Percentiles rank a stretch among this genome's conserved stretches.
phyloP scores from a whole-genome alignment of 1,139 yeast species.

The Chernovozyma sophiae-reginae region DNA sequence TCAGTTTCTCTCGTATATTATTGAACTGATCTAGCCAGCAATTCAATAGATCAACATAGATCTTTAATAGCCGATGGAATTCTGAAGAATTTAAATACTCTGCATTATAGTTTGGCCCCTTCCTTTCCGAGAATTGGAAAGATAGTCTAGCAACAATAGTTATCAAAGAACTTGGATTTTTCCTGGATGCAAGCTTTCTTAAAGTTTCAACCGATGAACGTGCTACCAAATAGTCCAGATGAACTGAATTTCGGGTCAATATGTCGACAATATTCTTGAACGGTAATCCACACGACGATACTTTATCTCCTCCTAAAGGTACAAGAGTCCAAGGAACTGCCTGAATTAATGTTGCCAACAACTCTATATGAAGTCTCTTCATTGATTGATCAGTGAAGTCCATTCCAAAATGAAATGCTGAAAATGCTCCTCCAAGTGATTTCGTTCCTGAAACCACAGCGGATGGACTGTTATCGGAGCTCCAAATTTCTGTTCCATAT shows the following conservation, averaged over 20 bases:
- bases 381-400: conserved; percentile 34
- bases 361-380: conserved; percentile 45
- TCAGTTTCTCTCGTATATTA: conserved; percentile 20
- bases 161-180: conserved; percentile 68
- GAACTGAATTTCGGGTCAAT: conserved; percentile 71
- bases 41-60: conserved; percentile 73
- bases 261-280: conserved; percentile 68
- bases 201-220: conserved; percentile 61
- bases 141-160: conserved; percentile 77
- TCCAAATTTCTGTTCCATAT: conserved; percentile 46
- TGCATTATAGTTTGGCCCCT: conserved; percentile 45
- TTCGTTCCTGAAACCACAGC: conserved; percentile 8
- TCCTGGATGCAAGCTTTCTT: conserved; percentile 60
- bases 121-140: conserved; percentile 72
- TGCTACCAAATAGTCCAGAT: conserved; percentile 58
- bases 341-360: conserved; percentile 68
- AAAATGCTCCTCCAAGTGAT: conserved; percentile 7
- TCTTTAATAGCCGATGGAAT: conserved; percentile 55
- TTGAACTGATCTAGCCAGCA: conserved; percentile 72
- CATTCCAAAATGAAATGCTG: conserved; percentile 52
- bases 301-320: conserved; percentile 24
- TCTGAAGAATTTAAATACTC: conserved; percentile 54
- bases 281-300: conserved; percentile 37
- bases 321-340: conserved; percentile 66
- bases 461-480: conserved; percentile 16